These are phyloP conservation scores for Lepiota subincarnata DNA, from an alignment of 768 basidiomycete genomes.

Conservation along the genomic window DNA sequence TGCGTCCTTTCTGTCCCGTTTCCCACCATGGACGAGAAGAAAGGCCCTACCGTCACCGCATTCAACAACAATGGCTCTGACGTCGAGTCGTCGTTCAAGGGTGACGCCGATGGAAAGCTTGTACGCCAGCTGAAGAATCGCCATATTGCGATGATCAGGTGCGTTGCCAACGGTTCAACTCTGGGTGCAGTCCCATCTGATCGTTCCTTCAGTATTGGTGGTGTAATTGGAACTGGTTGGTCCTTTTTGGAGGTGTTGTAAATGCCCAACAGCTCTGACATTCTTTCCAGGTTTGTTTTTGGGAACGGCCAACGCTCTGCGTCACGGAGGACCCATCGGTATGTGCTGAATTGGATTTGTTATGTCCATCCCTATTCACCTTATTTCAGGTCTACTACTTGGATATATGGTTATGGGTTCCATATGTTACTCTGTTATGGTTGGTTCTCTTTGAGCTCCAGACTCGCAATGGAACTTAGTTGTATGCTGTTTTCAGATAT, in stretches of 20 bases:
- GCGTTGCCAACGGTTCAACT: not conserved
- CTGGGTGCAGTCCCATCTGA: not conserved
- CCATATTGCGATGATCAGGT: conserved; percentile 82
- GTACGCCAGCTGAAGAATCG: conserved; percentile 68
- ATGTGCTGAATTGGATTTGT: not conserved
- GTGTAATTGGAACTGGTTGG: conserved; percentile 56
- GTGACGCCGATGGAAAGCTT: conserved; percentile 26
- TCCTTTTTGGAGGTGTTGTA: conserved; percentile 14
- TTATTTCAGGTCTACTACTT: conserved; percentile 52
- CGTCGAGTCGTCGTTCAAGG: conserved; percentile 1
- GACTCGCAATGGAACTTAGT: not conserved
- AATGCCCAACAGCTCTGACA: not conserved
- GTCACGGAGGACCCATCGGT: conserved; percentile 68
- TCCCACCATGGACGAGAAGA: conserved; percentile 9
- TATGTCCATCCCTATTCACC: not conserved
- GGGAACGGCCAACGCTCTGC: conserved; percentile 49
- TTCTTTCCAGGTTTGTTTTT: conserved; percentile 55
- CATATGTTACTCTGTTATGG: conserved; percentile 73
- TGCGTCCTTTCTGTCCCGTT: not conserved
- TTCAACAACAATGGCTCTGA: conserved; percentile 7
- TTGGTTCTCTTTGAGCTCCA: conserved; percentile 18
- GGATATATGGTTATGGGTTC: conserved; percentile 65
- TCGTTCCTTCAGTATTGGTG: conserved; percentile 45
- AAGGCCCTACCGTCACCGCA: not conserved
- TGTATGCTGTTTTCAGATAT: conserved; percentile 37